phyloP scores from a whole-genome alignment of 768 basidiomycete genomes.

The Xerocomellus intermedius region DNA sequence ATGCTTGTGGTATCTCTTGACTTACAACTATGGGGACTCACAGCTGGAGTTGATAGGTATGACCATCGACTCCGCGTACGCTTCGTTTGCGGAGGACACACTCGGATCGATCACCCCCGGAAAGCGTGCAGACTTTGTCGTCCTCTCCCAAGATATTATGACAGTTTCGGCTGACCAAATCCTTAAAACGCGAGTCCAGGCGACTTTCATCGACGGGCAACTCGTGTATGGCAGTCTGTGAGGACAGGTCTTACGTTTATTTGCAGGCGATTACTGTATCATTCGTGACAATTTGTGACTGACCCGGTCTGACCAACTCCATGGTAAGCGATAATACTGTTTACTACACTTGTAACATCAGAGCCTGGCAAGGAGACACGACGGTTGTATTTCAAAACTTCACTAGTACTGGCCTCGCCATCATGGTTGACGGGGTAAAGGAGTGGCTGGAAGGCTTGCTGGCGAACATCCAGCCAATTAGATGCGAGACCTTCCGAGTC shows the following conservation, averaged over 20 bases:
- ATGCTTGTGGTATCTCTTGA: not conserved
- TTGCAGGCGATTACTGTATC: no score
- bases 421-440: no score
- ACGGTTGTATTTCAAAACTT: not conserved
- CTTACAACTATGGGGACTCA: not conserved
- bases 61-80: slow-evolving; percentile 86
- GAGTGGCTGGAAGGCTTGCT: no score
- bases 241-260: not conserved
- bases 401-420: not conserved
- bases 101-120: slow-evolving; percentile 79
- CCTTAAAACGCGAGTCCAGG: slow-evolving; percentile 62
- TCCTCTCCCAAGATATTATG: slow-evolving; percentile 85
- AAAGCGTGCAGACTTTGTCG: slow-evolving; percentile 83
- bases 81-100: slow-evolving; percentile 71
- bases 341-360: no score
- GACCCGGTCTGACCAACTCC: no score
- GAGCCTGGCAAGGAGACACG: not conserved
- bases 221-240: slow-evolving; percentile 43
- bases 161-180: slow-evolving; percentile 55
- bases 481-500: no score
- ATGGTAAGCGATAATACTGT: no score
- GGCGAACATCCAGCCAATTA: no score
- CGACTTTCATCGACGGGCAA: slow-evolving; percentile 78
- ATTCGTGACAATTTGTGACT: no score
- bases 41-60: slow-evolving; percentile 51